Percentiles rank a stretch among this genome's conserved stretches.
phyloP scores from a whole-genome alignment of 2,329 filamentous ascomycete species.

The Fusarium heterosporum region DNA sequence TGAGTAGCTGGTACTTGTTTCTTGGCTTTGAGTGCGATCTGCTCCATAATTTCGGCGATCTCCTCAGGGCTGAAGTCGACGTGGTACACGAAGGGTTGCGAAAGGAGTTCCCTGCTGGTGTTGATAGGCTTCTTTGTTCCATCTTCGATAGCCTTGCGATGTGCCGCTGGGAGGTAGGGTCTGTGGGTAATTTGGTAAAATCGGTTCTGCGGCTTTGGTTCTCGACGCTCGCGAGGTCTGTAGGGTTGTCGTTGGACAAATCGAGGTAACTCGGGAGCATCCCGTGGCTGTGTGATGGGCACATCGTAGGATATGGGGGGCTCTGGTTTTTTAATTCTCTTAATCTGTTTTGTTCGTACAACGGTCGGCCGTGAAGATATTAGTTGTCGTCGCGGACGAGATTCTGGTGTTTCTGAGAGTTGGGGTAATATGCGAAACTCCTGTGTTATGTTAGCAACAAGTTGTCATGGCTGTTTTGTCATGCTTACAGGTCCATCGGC shows the following conservation, averaged over 20 bases:
- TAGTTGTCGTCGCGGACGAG: neutral
- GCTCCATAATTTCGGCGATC: conserved; percentile 45
- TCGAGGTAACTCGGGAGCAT: neutral
- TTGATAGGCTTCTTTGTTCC: conserved; percentile 34
- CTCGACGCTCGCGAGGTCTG: conserved; percentile 24
- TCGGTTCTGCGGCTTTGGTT: conserved; percentile 23
- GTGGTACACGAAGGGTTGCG: conserved; percentile 52
- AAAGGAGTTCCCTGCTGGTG: neutral
- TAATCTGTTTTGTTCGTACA: neutral
- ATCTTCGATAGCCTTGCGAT: conserved; percentile 47
- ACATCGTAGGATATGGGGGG: neutral
- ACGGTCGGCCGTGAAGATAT: neutral
- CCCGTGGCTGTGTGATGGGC: neutral
- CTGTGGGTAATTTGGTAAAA: conserved; percentile 31
- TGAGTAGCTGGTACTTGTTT: conserved; percentile 28
- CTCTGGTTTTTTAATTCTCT: neutral
- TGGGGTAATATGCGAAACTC: conserved; percentile 8
- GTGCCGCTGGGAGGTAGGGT: conserved; percentile 46
- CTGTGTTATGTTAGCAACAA: conserved; percentile 20
- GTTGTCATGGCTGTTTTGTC: neutral
- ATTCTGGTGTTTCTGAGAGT: neutral
- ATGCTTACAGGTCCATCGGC: conserved; percentile 38
- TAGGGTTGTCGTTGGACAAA: conserved; percentile 20
- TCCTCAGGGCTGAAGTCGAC: conserved; percentile 61
- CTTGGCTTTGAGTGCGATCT: conserved; percentile 34